Evolutionary conservation across 2,329 filamentous ascomycete genomes (phyloP).

Genomic region (Akanthomyces muscarius): DNA sequence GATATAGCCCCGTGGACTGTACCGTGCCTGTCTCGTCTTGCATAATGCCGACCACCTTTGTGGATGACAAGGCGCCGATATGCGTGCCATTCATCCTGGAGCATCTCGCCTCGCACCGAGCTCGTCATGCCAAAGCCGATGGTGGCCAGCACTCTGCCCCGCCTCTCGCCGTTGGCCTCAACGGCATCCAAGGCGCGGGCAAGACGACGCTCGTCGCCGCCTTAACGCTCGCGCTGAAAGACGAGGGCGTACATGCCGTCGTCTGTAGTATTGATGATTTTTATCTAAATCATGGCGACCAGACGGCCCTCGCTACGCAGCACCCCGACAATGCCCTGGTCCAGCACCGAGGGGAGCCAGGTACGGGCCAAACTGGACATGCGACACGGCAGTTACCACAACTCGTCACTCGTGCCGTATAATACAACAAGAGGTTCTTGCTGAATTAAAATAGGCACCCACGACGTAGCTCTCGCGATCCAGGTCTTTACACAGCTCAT

Average conservation of each 20-base stretch:
- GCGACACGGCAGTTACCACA: not conserved
- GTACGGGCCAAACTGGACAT: constrained; percentile 28
- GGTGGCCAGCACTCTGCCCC: constrained; percentile 8
- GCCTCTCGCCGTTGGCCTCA: constrained; percentile 76
- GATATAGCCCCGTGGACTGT: not conserved
- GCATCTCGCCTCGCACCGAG: constrained; percentile 49
- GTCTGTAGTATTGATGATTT: constrained; percentile 87
- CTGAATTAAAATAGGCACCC: constrained; percentile 44
- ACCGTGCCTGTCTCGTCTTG: not conserved
- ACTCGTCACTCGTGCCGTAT: not conserved
- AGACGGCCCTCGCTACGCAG: constrained; percentile 58
- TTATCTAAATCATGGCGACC: constrained; percentile 70
- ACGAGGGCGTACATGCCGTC: constrained; percentile 57
- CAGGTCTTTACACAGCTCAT: constrained; percentile 59
- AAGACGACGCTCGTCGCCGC: constrained; percentile 81
- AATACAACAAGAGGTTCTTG: not conserved
- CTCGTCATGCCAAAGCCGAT: constrained; percentile 10
- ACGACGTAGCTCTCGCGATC: constrained; percentile 65
- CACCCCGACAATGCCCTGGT: constrained; percentile 71
- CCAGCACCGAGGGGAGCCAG: constrained; percentile 78
- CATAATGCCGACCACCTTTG: constrained; percentile 35
- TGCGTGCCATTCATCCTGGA: constrained; percentile 74
- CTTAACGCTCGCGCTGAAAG: constrained; percentile 58
- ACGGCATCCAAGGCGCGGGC: constrained; percentile 86
- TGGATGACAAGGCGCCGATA: constrained; percentile 74